Conservation (phyloP, 768 basidiomycete species). For the Trichaptum fuscoviolaceum region DNA sequence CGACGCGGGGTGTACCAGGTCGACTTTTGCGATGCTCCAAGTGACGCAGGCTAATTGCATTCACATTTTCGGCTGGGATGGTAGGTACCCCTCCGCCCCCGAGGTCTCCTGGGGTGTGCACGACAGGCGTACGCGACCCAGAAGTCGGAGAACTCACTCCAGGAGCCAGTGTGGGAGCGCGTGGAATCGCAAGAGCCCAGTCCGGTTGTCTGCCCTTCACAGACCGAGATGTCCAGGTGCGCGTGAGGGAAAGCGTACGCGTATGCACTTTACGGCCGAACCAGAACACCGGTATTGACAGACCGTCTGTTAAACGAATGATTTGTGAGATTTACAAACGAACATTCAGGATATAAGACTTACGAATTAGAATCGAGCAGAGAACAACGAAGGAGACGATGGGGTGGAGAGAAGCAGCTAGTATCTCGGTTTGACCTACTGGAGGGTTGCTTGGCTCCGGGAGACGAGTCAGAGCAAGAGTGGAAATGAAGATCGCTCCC, state of each 20-base stretch:
- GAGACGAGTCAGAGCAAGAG: slow-evolving; percentile 59
- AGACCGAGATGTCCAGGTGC: slow-evolving; percentile 25
- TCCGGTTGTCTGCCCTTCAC: neutral
- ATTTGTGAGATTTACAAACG: neutral
- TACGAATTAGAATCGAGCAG: slow-evolving; percentile 80
- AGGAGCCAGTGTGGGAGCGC: neutral
- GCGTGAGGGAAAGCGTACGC: slow-evolving; percentile 40
- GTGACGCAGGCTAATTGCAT: no score
- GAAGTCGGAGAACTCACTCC: neutral
- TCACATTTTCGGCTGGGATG: no score
- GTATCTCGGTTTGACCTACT: slow-evolving; percentile 52
- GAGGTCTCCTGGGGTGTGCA: no score
- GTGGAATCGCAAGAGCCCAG: neutral
- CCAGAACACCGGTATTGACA: slow-evolving; percentile 66
- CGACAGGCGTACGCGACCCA: no score
- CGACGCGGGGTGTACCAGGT: no score
- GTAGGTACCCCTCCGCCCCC: no score
- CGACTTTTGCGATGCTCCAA: no score
- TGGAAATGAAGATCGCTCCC: slow-evolving; percentile 83
- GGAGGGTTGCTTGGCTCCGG: slow-evolving; percentile 48
- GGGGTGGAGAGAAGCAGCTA: slow-evolving; percentile 79
- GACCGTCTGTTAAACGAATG: slow-evolving; percentile 42
- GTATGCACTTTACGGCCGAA: slow-evolving; percentile 42
- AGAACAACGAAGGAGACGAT: slow-evolving; percentile 95
- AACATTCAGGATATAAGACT: slow-evolving; percentile 20